A percentile compares a stretch with the other conserved stretches of the same genome.
Evolutionary conservation across 108 stramenopile species (phyloP).

Genomic region (Discostella stelligeroides): DNA sequence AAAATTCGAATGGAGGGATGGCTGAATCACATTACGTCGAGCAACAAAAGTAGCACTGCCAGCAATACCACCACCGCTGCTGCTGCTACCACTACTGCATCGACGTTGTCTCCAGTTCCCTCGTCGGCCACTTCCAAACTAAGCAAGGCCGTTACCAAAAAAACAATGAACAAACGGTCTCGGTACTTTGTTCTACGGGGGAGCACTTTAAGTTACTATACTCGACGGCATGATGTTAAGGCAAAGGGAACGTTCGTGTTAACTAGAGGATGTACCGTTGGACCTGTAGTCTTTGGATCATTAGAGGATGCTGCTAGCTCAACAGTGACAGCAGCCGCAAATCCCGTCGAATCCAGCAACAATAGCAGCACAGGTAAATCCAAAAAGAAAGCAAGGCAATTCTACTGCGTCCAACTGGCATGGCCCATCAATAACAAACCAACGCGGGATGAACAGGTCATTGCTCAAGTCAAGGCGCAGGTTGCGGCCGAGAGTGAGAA

Average conservation of each 20-base stretch:
- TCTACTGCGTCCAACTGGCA: slow-evolving; percentile 42
- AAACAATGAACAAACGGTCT: slow-evolving; percentile 16
- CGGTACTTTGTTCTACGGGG: slow-evolving; percentile 51
- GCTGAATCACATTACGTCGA: slow-evolving; percentile 33
- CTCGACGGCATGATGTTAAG: slow-evolving; percentile 38
- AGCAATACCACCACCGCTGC: neutral
- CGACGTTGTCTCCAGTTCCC: neutral
- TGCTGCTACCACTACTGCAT: neutral
- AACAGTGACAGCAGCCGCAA: neutral
- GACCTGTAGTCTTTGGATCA: slow-evolving; percentile 36
- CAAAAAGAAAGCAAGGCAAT: slow-evolving; percentile 41
- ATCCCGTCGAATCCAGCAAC: slow-evolving; percentile 8
- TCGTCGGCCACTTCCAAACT: slow-evolving; percentile 1
- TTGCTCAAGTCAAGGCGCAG: slow-evolving; percentile 45
- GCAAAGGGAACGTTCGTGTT: slow-evolving; percentile 55
- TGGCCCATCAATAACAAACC: slow-evolving; percentile 45
- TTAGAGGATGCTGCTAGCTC: slow-evolving; percentile 22
- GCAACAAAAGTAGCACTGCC: slow-evolving; percentile 1
- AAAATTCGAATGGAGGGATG: slow-evolving; percentile 41
- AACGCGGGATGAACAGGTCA: slow-evolving; percentile 32
- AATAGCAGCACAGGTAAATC: slow-evolving; percentile 30
- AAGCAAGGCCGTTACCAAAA: slow-evolving; percentile 28
- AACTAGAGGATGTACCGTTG: slow-evolving; percentile 37
- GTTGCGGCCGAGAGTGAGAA: slow-evolving; percentile 51
- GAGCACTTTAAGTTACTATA: slow-evolving; percentile 46